Conservation (phyloP, 2,329 filamentous ascomycete genomes). For the Neopestalotiopsis clavispora region DNA sequence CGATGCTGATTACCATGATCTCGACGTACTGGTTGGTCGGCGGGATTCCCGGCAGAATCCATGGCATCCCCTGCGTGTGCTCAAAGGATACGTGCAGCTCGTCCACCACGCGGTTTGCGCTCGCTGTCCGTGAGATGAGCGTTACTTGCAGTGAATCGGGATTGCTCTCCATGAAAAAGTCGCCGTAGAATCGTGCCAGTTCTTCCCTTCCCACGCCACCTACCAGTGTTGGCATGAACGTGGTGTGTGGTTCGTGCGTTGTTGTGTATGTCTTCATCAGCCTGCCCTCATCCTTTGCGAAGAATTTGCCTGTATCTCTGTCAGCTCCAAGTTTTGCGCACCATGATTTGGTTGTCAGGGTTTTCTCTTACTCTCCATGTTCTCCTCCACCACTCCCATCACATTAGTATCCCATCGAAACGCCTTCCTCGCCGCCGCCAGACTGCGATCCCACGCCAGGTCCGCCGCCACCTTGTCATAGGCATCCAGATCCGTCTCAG, state of each 20-base stretch:
- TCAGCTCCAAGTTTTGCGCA: not conserved
- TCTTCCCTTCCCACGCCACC: slow-evolving; percentile 66
- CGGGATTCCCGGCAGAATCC: slow-evolving; percentile 65
- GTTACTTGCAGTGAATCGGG: slow-evolving; percentile 64
- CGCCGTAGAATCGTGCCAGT: slow-evolving; percentile 66
- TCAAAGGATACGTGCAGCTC: slow-evolving; percentile 65
- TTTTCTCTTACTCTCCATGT: slow-evolving; percentile 52
- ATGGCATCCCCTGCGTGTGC: slow-evolving; percentile 61
- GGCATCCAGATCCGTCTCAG: slow-evolving; percentile 71
- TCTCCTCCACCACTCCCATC: slow-evolving; percentile 69
- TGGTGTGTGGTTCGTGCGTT: slow-evolving; percentile 69
- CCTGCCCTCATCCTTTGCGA: slow-evolving; percentile 58
- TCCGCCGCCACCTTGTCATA: slow-evolving; percentile 68
- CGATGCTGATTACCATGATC: slow-evolving; percentile 66
- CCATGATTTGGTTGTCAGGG: no score
- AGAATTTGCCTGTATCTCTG: slow-evolving; percentile 52
- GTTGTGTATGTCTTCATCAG: slow-evolving; percentile 66
- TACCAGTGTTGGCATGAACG: slow-evolving; percentile 68
- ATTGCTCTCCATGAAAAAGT: slow-evolving; percentile 69
- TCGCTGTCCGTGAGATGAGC: slow-evolving; percentile 68
- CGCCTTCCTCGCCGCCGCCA: slow-evolving; percentile 63
- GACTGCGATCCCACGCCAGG: slow-evolving; percentile 71
- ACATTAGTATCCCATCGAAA: slow-evolving; percentile 69
- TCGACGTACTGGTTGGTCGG: slow-evolving; percentile 58
- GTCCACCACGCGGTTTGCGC: slow-evolving; percentile 67